Conservation (phyloP, 2,329 filamentous ascomycete species). For the Cercospora beticola region DNA sequence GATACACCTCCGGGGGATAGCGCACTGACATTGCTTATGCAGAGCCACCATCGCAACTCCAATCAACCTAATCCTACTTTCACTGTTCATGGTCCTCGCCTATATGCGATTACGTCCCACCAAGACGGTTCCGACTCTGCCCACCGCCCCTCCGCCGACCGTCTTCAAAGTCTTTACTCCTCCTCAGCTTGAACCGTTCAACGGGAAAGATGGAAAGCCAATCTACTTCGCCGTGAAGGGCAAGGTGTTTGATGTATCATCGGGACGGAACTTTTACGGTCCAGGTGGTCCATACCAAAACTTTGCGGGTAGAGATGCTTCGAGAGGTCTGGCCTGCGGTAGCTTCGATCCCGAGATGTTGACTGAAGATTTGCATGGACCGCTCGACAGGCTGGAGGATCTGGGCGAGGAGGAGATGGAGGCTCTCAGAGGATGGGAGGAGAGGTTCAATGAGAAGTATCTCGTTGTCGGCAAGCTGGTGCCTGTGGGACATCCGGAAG, state of each 20-base stretch:
- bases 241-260: constrained; percentile 83
- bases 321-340: constrained; percentile 79
- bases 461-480: constrained; percentile 88
- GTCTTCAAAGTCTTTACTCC: constrained; percentile 87
- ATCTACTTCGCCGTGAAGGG: constrained; percentile 92
- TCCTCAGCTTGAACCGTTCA: constrained; percentile 78
- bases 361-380: constrained; percentile 83
- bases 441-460: constrained; percentile 91
- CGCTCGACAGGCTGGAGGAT: constrained; percentile 72
- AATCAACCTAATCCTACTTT: constrained; percentile 61
- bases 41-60: constrained; percentile 58
- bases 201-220: constrained; percentile 69
- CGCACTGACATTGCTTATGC: constrained; percentile 2
- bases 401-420: constrained; percentile 75
- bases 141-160: constrained; percentile 64
- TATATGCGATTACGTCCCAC: constrained; percentile 61
- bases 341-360: constrained; percentile 96
- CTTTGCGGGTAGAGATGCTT: constrained; percentile 91
- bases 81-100: constrained; percentile 56
- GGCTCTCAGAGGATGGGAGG: constrained; percentile 86
- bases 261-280: constrained; percentile 91
- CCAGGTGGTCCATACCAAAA: constrained; percentile 93
- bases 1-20: neutral
- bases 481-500: constrained; percentile 57
- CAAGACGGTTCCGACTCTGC: constrained; percentile 48